A percentile compares a stretch with the other conserved stretches of the same genome.
These are phyloP conservation scores for Scheffersomyces insectosa DNA, from an alignment of 1,139 yeast genomes.

Conservation along the genomic window DNA sequence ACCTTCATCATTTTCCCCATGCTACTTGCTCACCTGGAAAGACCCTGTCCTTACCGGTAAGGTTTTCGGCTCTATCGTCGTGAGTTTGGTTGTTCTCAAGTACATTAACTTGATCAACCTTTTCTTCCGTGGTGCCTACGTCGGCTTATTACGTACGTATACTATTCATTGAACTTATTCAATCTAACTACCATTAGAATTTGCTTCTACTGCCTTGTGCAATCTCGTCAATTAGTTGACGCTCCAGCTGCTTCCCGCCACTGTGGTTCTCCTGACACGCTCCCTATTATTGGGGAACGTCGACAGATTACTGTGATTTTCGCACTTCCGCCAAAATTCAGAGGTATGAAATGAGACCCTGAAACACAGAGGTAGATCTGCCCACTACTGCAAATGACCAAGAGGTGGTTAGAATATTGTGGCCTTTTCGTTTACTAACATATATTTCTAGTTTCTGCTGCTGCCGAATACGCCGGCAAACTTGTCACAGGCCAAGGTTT, in stretches of 20 bases:
- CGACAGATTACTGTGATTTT: too few species aligned
- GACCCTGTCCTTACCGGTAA: slow-evolving; percentile 79
- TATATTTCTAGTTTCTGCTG: slow-evolving; percentile 49
- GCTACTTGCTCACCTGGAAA: slow-evolving; percentile 71
- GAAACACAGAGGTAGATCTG: too few species aligned
- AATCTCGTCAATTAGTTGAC: slow-evolving; percentile 2
- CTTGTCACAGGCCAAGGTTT: slow-evolving; percentile 70
- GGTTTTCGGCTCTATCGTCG: slow-evolving; percentile 66
- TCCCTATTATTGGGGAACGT: not conserved
- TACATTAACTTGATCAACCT: slow-evolving; percentile 69
- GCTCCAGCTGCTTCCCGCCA: not conserved
- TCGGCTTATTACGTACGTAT: slow-evolving; percentile 48
- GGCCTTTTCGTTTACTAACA: slow-evolving; percentile 17
- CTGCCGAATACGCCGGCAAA: slow-evolving; percentile 69
- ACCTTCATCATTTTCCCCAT: slow-evolving; percentile 6
- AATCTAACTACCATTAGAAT: not conserved
- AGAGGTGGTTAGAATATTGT: too few species aligned
- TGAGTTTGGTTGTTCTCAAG: slow-evolving; percentile 62
- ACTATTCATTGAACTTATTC: not conserved
- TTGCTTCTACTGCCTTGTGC: not conserved
- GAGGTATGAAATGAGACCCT: too few species aligned
- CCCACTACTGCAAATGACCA: too few species aligned
- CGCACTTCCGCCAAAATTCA: too few species aligned
- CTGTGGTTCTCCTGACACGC: not conserved
- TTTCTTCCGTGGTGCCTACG: slow-evolving; percentile 55